A percentile compares a stretch with the other conserved stretches of the same genome.
phyloP scores from a whole-genome alignment of 2,329 filamentous ascomycete species.

The Lecanicillium sp. region DNA sequence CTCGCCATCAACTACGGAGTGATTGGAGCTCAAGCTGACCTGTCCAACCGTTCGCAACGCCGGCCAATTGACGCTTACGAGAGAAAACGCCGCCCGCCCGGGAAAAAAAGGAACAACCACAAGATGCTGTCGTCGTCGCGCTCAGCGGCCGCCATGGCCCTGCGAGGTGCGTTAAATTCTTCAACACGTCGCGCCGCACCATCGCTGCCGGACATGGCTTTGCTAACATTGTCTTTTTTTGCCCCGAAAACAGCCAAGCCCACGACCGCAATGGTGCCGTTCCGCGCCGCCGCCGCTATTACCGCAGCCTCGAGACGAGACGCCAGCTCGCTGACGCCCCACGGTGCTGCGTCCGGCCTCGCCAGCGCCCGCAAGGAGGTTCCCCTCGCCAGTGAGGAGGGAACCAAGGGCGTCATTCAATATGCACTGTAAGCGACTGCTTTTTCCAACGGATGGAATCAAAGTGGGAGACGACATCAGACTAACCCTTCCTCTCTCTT shows the following conservation, averaged over 20 bases:
- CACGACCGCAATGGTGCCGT: conserved; percentile 52
- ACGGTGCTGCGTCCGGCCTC: conserved; percentile 45
- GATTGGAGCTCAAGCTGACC: too few species aligned
- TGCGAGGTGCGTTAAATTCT: conserved; percentile 35
- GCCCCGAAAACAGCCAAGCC: conserved; percentile 51
- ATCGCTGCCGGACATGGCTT: background rate
- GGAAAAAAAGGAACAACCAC: conserved; percentile 5
- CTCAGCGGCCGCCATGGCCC: conserved; percentile 43
- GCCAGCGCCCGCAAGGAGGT: conserved; percentile 60
- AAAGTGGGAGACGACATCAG: background rate
- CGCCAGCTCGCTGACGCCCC: conserved; percentile 48
- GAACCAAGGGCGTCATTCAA: conserved; percentile 73
- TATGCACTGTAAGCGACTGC: conserved; percentile 67
- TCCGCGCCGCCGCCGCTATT: conserved; percentile 54
- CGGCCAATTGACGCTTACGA: too few species aligned
- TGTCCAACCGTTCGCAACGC: too few species aligned
- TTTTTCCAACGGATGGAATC: background rate
- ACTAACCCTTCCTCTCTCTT: too few species aligned
- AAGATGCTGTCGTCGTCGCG: conserved; percentile 42
- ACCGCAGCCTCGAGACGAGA: conserved; percentile 60
- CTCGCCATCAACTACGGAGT: too few species aligned
- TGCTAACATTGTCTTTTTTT: background rate
- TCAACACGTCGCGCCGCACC: too few species aligned
- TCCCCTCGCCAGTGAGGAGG: conserved; percentile 68
- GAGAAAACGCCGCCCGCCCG: background rate